A percentile compares a stretch with the other conserved stretches of the same genome.
Conservation (phyloP, 1,139 yeast genomes). For the Hemisphaericaspora xylanilytica region DNA sequence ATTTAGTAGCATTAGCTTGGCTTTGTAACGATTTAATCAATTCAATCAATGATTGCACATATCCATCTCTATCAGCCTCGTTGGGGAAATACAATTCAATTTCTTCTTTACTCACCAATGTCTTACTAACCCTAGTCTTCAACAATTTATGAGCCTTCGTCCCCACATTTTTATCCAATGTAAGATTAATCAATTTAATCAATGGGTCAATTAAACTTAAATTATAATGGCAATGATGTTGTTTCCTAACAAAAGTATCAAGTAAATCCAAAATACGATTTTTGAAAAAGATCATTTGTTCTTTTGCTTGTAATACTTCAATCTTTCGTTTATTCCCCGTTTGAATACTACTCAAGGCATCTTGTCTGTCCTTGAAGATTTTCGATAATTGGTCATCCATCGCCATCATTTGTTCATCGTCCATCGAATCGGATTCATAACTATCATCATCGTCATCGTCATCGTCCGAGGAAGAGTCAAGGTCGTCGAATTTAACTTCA, state of each 20-base stretch:
- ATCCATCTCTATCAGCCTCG: slow-evolving; percentile 16
- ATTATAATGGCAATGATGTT: slow-evolving; percentile 42
- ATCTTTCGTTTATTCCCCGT: slow-evolving; percentile 68
- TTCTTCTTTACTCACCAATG: slow-evolving; percentile 30
- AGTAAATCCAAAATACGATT: slow-evolving; percentile 74
- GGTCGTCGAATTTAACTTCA: slow-evolving; percentile 44
- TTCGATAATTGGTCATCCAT: slow-evolving; percentile 81
- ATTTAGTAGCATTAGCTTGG: slow-evolving; percentile 39
- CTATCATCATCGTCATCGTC: slow-evolving; percentile 35
- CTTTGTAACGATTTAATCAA: slow-evolving; percentile 34
- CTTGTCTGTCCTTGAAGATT: slow-evolving; percentile 79
- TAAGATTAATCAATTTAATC: slow-evolving; percentile 53
- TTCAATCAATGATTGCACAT: slow-evolving; percentile 20
- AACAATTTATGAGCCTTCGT: slow-evolving; percentile 72
- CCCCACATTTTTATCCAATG: slow-evolving; percentile 68
- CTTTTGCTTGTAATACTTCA: slow-evolving; percentile 74
- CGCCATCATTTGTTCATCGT: slow-evolving; percentile 97
- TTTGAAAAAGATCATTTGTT: slow-evolving; percentile 77
- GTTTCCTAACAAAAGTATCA: slow-evolving; percentile 54
- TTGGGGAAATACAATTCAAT: slow-evolving; percentile 19
- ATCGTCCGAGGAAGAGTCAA: slow-evolving; percentile 35
- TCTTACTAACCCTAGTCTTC: slow-evolving; percentile 61
- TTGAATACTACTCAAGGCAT: slow-evolving; percentile 46
- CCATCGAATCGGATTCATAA: slow-evolving; percentile 79
- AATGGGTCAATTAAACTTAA: slow-evolving; percentile 57